Evolutionary conservation across 768 basidiomycete genomes (phyloP), one percentile per base, ranked within the genome.

Genomic region (Hemileccinum rubropunctum): DNA sequence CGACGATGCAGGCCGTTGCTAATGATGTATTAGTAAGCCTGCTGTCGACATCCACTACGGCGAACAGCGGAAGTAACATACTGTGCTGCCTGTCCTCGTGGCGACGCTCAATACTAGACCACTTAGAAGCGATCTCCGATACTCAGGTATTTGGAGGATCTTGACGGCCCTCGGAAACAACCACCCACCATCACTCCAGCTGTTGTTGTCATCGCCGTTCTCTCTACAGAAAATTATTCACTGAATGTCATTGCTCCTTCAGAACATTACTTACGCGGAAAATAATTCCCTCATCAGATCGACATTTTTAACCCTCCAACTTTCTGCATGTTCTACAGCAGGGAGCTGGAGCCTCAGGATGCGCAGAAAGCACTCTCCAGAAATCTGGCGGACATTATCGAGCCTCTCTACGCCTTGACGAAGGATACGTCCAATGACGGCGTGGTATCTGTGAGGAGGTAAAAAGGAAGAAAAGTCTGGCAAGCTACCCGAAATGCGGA

Each of bases 321-420:
- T 61, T 42, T 71, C 66, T 26, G 72, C 61, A 45, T 71, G 63
- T 35, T 59, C 60, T 17, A 74, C 66, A 15, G 61, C 57, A 35
- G 83, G 84, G 12, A 72, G 65, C 8, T 74, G 68, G 26, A 79
- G 63, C 20, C 64, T 59, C 41, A 91, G 59, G 26, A 93, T 65
- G 50, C 65, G 66, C 47, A 74, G 38, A 54, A 93, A 73, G 54
- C 80, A 75, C 53, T 75, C 71, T 1, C 91, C 91, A 9, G 91
- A 88, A 43, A 80, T 82, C 50, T 86, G 88, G 39, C 95, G 79
- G 42, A 98, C 90, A 61, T 87, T 92, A 64, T 97, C 94, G 15
- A 98, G 77, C 59, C 92, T 78, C 67, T 98, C 95, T 26, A 90
- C 83, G 5, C 90, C 88, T 62, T 95, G 93, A 70, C 92, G 95